These are phyloP conservation scores for Paratinospora sagittata DNA, from an alignment of 164 flowering plant genomes.

Conservation along the genomic window DNA sequence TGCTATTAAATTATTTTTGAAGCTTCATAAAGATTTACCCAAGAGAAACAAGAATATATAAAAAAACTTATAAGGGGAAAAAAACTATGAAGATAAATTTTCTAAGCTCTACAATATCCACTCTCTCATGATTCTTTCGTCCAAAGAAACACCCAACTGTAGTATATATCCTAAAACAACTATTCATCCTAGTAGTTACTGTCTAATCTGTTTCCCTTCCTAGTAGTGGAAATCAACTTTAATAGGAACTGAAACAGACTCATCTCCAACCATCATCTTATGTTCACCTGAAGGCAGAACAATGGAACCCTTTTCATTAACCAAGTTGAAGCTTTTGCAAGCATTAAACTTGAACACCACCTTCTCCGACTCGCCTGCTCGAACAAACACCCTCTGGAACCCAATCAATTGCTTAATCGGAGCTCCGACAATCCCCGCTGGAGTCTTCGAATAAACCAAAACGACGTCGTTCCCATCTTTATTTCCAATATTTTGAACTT, in stretches of 20 bases:
- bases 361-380: background rate
- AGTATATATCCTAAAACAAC: no score
- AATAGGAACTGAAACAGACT: background rate
- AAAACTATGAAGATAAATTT: no score
- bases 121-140: no score
- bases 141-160: no score
- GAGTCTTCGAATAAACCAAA: background rate
- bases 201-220: no score
- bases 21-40: no score
- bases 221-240: background rate
- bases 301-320: background rate
- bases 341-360: constrained; percentile 4
- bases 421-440: background rate
- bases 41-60: no score
- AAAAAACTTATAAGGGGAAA: no score
- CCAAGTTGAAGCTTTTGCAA: constrained; percentile 6
- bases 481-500: background rate
- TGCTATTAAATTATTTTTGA: no score
- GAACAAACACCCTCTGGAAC: constrained; percentile 4
- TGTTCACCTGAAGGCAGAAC: constrained; percentile 6
- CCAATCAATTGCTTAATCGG: constrained; percentile 4
- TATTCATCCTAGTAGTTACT: no score
- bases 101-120: no score
- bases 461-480: constrained; percentile 7
- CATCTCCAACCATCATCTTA: background rate